Conservation (phyloP, 805 yeast species). For the Lipomyces kockii region DNA sequence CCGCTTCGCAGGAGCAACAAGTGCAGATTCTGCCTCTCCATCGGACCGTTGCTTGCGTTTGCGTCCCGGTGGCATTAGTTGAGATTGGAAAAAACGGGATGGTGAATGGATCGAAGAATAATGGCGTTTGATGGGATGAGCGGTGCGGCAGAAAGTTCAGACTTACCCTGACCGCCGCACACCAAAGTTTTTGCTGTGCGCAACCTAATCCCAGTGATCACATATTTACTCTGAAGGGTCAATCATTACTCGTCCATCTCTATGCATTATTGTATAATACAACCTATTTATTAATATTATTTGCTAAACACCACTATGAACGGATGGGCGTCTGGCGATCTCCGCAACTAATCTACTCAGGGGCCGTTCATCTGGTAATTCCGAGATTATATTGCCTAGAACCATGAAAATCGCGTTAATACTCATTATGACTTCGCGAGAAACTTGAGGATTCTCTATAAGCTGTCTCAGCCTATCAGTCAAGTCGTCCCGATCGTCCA, state of each 20-base stretch:
- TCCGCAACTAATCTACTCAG: not conserved
- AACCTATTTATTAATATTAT: not conserved
- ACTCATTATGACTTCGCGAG: not conserved
- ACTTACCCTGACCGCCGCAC: not conserved
- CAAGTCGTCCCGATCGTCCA: not conserved
- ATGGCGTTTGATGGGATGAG: not conserved
- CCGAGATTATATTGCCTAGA: not conserved
- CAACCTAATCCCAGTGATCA: too few relatives aligned
- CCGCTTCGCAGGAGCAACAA: conserved; percentile 16
- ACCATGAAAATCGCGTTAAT: not conserved
- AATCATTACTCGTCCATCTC: not conserved
- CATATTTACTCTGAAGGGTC: too few relatives aligned
- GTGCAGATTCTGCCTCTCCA: conserved; percentile 4
- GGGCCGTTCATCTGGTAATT: not conserved
- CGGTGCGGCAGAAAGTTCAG: not conserved
- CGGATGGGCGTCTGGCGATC: not conserved
- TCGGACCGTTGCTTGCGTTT: conserved; percentile 23
- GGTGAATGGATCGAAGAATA: not conserved
- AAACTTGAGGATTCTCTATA: not conserved
- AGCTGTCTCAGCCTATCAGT: not conserved
- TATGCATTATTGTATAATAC: not conserved
- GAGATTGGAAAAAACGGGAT: not conserved
- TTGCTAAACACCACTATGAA: not conserved
- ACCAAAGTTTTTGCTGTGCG: too few relatives aligned
- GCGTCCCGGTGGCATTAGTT: conserved; percentile 21